Evolutionary conservation across 2,329 filamentous ascomycete species (phyloP), one percentile per base, ranked within the genome.

Genomic region (Paradendryphiella salina): DNA sequence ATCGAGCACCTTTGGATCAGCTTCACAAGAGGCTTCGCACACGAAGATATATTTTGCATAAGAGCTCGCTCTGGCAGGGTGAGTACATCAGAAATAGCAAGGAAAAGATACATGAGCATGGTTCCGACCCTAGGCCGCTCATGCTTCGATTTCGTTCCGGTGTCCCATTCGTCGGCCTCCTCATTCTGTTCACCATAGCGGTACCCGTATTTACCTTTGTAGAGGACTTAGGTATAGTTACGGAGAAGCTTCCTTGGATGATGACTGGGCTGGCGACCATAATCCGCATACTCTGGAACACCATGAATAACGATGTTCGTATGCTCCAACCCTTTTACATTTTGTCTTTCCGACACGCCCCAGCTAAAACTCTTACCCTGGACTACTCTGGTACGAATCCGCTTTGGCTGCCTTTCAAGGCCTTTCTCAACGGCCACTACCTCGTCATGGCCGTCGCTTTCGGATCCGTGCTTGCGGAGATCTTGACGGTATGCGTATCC

Each of bases 311-410:
- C 48, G 82, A 85, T 20, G 79, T 89, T 38, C 84, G 87, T 34
- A 85, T 89, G 79, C 83, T 89, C 70, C 86, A 90, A 69, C 87
- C 87, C 1, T 90, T 87, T 65, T 88, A 86, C 66, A 82, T 88
- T 52, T 80, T 90, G 2, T 86, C 83, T 11, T 77, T 78, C 44
- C 81, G 87, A 3, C 82, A 87, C 57, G 86, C 87, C 3, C 82
- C 84, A 0, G 77, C 86, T 5, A 82, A 79, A 57, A 86, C 83
- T 1, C 79, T 90, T 5, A 85, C 84, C 0, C 80, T 90, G 8
- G 87, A 90, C 70, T 90, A 90, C 69, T 87, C 85, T 0, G 85
- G 85, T 21, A 82, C 88, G 61, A 85, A 87, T 4, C 88, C 88
- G 45, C 83, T 83, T 3, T 85, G 81, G 69, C 79, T 88, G 17